Conservation (phyloP, 2,329 filamentous ascomycete species). For the Endothia cerciana region DNA sequence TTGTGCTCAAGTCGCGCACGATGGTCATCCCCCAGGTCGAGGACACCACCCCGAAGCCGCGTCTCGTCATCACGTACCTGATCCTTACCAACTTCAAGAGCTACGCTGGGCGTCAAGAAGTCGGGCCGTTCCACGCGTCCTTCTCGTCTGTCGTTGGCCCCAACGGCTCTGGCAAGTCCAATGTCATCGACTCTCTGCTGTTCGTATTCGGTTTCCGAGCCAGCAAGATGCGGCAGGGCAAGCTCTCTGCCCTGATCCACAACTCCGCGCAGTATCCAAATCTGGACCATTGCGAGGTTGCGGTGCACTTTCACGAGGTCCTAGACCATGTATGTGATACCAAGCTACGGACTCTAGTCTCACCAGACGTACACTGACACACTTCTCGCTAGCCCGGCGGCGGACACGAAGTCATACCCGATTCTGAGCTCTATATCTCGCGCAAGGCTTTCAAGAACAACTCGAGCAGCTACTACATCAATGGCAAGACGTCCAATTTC, state of each 20-base stretch:
- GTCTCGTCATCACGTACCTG: constrained; percentile 91
- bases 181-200: constrained; percentile 95
- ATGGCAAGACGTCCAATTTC: constrained; percentile 86
- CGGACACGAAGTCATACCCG: constrained; percentile 74
- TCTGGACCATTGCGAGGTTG: constrained; percentile 89
- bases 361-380: constrained; percentile 36
- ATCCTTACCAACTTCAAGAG: constrained; percentile 98
- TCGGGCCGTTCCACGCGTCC: constrained; percentile 94
- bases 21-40: constrained; percentile 71
- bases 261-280: constrained; percentile 89
- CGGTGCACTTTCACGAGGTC: constrained; percentile 95
- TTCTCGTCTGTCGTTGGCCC: constrained; percentile 98
- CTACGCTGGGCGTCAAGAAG: constrained; percentile 92
- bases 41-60: constrained; percentile 75
- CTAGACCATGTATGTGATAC: constrained; percentile 69
- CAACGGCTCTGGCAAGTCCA: constrained; percentile 97
- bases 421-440: constrained; percentile 86
- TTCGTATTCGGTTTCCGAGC: constrained; percentile 99
- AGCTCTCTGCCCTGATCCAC: constrained; percentile 96
- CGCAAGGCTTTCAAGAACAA: constrained; percentile 97
- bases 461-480: constrained; percentile 97
- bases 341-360: too few relatives aligned
- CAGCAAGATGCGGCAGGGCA: constrained; percentile 99
- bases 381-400: constrained; percentile 61
- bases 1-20: constrained; percentile 83